Evolutionary conservation across 1,139 yeast genomes (phyloP).

Genomic region (Pneumocystis canis): DNA sequence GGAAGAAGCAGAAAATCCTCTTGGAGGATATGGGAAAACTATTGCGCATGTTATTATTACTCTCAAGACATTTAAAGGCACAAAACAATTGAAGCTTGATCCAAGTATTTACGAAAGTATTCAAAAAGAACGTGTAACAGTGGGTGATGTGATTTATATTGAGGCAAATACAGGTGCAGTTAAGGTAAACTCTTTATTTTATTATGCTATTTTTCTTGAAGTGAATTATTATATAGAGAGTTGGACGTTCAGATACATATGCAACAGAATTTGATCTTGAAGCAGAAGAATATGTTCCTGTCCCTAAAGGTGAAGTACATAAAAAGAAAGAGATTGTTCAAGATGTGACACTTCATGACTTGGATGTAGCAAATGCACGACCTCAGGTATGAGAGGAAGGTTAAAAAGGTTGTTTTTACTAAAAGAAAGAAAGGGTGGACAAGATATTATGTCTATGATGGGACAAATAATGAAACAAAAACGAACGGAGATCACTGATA

Average conservation of each 20-base stretch:
- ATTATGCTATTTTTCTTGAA: neutral
- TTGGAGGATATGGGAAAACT: slow-evolving; percentile 96
- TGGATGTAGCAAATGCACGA: slow-evolving; percentile 89
- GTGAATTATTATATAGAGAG: slow-evolving; percentile 32
- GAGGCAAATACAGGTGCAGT: slow-evolving; percentile 97
- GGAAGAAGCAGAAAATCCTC: slow-evolving; percentile 91
- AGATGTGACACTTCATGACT: slow-evolving; percentile 88
- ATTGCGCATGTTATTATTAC: slow-evolving; percentile 90
- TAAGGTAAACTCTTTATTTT: slow-evolving; percentile 26
- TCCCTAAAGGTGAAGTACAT: slow-evolving; percentile 97
- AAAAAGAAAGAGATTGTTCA: slow-evolving; percentile 96
- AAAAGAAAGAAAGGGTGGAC: slow-evolving; percentile 48
- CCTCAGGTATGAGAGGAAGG: slow-evolving; percentile 40
- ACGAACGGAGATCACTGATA: slow-evolving; percentile 97
- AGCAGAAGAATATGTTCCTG: slow-evolving; percentile 96
- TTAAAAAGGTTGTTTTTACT: neutral
- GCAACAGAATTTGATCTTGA: slow-evolving; percentile 97
- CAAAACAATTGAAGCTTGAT: slow-evolving; percentile 80
- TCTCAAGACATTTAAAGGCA: slow-evolving; percentile 87
- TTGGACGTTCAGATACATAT: slow-evolving; percentile 94
- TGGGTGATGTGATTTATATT: slow-evolving; percentile 93
- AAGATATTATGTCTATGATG: slow-evolving; percentile 96
- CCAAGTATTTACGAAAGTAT: slow-evolving; percentile 92
- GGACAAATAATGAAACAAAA: slow-evolving; percentile 92
- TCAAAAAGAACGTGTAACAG: slow-evolving; percentile 84